These are phyloP conservation scores for Sesbania bispinosa DNA, from an alignment of 306 rosid genomes.

Conservation along the genomic window DNA sequence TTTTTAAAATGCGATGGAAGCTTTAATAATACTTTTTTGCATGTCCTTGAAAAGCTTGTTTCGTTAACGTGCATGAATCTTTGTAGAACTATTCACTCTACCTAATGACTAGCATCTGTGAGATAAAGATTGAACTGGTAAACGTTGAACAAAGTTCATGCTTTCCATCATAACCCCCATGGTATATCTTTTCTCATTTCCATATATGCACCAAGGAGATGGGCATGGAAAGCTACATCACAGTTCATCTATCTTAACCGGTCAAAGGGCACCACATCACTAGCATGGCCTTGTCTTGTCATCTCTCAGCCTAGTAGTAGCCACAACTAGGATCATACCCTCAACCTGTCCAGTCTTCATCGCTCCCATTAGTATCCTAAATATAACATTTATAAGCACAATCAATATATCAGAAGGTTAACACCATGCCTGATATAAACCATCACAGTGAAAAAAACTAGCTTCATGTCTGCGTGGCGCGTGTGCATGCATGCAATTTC, in stretches of 20 bases:
- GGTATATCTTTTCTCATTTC: slow-evolving; percentile 7
- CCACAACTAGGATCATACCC: slow-evolving; percentile 7
- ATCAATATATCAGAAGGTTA: neutral
- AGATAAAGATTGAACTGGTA: neutral
- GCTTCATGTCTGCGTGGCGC: neutral
- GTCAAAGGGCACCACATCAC: slow-evolving; percentile 4
- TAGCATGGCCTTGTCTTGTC: neutral
- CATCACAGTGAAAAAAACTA: neutral
- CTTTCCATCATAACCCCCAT: neutral
- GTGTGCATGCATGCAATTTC: neutral
- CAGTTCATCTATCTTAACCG: neutral
- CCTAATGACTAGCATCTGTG: neutral
- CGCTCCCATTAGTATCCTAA: slow-evolving; percentile 53
- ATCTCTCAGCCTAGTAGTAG: neutral
- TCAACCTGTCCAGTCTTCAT: slow-evolving; percentile 75
- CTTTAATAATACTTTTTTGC: neutral
- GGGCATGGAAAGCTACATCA: neutral
- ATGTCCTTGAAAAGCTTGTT: neutral
- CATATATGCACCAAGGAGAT: neutral
- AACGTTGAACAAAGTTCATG: neutral
- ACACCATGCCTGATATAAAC: neutral
- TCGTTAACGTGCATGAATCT: neutral
- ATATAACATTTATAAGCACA: slow-evolving; percentile 4
- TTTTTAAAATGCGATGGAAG: neutral
- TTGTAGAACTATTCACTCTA: neutral